Base-by-base conservation (phyloP, 2,329 filamentous ascomycete species). In the Xylariaceae sp. region DNA sequence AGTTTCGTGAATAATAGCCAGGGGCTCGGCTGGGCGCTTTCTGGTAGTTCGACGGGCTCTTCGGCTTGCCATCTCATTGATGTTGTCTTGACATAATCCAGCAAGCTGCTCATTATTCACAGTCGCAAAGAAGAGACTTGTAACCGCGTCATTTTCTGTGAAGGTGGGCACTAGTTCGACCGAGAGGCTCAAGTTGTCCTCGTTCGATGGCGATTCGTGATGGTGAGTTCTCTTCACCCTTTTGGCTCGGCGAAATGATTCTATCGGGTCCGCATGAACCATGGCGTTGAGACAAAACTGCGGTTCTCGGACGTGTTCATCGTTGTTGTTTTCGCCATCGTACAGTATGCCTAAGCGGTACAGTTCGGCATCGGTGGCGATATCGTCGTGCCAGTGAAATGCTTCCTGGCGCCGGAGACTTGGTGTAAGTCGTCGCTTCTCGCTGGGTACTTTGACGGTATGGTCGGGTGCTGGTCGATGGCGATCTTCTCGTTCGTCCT, bases 381-480 rank as follows among this genome's bases (percentile, higher is more conserved):
- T 63, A 0, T 63, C 51, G 47, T 68, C 66, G 15, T 59, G 53
- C 55, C 57, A 60, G 2, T 63, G 64, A 48, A 72, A 72, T 13
- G 70, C 69, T 45, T 68, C 70, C 51, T 72, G 66, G 8, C 70
- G 69, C 50, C 66, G 52, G 13, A 72, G 66, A 15, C 63, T 58
- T 4, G 69, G 69, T n/a, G 48, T 55, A 13, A 18, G 54, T 45
- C 60, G 54, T 11, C 34, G 49, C 18, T 6, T 13, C 45, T 68
- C 65, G 51, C 65, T 60, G 3, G 69, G 67, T n/a, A 70, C 41
- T 3, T 55, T 11, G 41, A 67, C 41, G 11, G 52, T 64, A 11
- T 52, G 60, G 51, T 64, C 60, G 1, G 51, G 56, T n/a, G 60
- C 59, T 10, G 62, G 59, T 47, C 60, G 59, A 37, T 59, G 54